Evolutionary conservation across 2,329 filamentous ascomycete species (phyloP), one percentile per base, ranked within the genome.

Genomic region (Fusarium veterinarium): DNA sequence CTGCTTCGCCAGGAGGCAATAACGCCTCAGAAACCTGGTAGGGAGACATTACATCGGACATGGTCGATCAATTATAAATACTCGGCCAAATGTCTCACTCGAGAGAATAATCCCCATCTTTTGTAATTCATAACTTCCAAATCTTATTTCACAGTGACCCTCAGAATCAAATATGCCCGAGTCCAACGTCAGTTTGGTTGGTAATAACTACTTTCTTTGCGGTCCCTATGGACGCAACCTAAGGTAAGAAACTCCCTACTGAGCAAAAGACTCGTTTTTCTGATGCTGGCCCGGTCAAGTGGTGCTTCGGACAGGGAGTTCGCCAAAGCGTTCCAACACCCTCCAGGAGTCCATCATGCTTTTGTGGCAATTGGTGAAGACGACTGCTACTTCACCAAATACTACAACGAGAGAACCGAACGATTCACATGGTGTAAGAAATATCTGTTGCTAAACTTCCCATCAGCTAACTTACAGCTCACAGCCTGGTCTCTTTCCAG

Each of bases 211-310:
- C 19, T 46, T 46, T 46, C 44, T 30, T 28, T 46, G 44, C 28
- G 44, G 25, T 30, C 19, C 44, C 11, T n/a, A 30, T 46, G 44
- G 44, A 30, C 25, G 25, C 8, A 46, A 30, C 8, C 11, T 30
- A 16, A 30, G 25, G 44, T n/a, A 13, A 14, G 25, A 6, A 16
- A 13, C 6, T 16, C 9, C 6, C 13, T 11, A 3, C 14, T 11
- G 8, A 20, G 6, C 13, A 11, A 7, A 7, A n/a, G 6, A 14
- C 1, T 46, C 11, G 0, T 6, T 12, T 6, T 8, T 14, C 3
- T 4, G 12, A 25, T 46, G 5, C 17, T 30, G 11, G 9, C 1
- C 17, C 13, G 19, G 5, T 20, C 17, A 28, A 46, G 44, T 14
- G 23, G 25, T 30, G 44, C 44, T 20, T 20, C 44, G 25, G 17